Evolutionary conservation across 164 flowering plant species (phyloP).

Genomic region (Houttuynia cordata): DNA sequence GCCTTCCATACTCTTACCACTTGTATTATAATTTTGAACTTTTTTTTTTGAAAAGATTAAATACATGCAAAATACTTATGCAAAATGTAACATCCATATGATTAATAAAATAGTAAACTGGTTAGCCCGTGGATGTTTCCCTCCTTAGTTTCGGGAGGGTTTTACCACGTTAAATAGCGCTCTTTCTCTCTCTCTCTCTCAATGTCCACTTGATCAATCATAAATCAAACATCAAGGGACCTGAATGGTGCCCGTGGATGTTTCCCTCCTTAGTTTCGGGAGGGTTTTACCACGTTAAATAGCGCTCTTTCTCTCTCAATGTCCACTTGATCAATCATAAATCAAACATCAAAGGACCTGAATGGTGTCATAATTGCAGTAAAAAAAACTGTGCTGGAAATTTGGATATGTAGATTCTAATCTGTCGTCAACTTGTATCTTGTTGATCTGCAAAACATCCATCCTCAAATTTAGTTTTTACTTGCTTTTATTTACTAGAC

Average conservation of each 20-base stretch:
- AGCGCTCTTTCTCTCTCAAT: neutral
- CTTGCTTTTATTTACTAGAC: no score
- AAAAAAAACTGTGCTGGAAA: no score
- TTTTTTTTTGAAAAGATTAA: neutral
- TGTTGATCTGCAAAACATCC: no score
- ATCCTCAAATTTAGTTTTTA: no score
- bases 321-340: no score
- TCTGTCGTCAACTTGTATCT: no score
- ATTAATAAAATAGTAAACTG: no score
- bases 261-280: neutral
- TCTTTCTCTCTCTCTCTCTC: neutral
- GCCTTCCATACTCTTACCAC: neutral
- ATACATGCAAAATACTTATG: neutral
- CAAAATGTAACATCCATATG: neutral
- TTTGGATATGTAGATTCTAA: no score
- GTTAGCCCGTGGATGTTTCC: constrained; percentile 4
- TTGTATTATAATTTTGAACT: neutral
- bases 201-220: no score
- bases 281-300: constrained; percentile 3
- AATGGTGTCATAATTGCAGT: no score
- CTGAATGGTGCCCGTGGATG: constrained; percentile 1
- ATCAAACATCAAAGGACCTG: no score
- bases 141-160: neutral
- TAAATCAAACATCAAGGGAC: no score
- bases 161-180: constrained; percentile 3